Evolutionary conservation across 1,284 basidiomycete genomes (phyloP).

Genomic region (Melampsora americana): DNA sequence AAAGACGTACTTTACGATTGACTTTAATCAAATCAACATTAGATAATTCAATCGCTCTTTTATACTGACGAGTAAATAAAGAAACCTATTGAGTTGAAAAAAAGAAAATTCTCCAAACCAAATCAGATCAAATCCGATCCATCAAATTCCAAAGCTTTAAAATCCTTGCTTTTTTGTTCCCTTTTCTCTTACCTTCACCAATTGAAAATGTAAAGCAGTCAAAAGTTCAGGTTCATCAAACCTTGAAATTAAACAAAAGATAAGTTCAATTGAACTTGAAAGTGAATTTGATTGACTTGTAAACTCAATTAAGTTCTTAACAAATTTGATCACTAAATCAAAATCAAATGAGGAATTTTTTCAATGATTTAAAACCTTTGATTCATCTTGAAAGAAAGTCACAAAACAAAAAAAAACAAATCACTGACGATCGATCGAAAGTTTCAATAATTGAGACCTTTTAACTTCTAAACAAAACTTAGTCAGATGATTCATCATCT

Average conservation of each 20-base stretch:
- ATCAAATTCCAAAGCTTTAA: no score
- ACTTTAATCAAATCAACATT: slow-evolving; percentile 24
- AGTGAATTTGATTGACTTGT: neutral
- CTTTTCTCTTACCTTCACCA: slow-evolving; percentile 12
- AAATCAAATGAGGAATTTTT: neutral
- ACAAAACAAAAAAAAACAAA: no score
- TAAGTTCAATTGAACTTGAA: neutral
- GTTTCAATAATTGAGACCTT: no score
- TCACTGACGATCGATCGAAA: no score
- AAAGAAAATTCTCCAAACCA: no score
- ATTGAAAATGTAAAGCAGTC: slow-evolving; percentile 18
- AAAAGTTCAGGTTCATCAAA: neutral
- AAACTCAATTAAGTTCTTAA: neutral
- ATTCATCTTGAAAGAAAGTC: no score
- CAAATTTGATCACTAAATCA: neutral
- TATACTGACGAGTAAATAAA: slow-evolving; percentile 3
- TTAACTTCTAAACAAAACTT: neutral
- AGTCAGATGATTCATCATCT: neutral
- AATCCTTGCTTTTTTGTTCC: neutral
- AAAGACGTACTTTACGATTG: slow-evolving; percentile 20
- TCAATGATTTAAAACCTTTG: neutral
- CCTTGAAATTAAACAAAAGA: neutral
- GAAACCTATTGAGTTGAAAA: slow-evolving; percentile 12
- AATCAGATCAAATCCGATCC: no score
- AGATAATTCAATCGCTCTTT: slow-evolving; percentile 13